Evolutionary conservation across 169 alveolate genomes (phyloP).

Genomic region (Eimeria brunetti): DNA sequence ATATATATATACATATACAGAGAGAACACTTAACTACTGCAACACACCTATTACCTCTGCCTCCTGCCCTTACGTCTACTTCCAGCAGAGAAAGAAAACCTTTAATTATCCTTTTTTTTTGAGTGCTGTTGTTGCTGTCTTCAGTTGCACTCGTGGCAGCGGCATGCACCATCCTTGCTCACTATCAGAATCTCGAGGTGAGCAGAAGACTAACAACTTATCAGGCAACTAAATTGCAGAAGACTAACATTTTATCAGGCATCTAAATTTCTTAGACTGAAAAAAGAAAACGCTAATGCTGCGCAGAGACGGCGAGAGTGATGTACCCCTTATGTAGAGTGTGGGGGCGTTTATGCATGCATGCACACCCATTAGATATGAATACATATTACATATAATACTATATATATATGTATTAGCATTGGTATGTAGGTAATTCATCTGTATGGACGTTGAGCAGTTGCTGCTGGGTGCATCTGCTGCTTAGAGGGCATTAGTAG

Average conservation of each 20-base stretch:
- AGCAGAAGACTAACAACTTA: not conserved
- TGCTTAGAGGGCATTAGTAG: no score
- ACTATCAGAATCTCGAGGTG: slow-evolving; percentile 43
- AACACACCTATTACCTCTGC: not conserved
- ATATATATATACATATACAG: no score
- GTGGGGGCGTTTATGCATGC: no score
- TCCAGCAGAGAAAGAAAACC: not conserved
- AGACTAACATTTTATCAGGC: not conserved
- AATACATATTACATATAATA: no score
- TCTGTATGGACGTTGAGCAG: not conserved
- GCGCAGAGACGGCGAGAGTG: no score
- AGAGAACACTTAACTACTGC: not conserved
- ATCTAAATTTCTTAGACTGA: no score
- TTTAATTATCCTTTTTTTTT: not conserved
- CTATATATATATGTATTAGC: no score
- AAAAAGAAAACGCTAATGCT: no score
- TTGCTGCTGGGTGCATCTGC: not conserved
- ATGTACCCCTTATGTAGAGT: no score
- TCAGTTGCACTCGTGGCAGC: slow-evolving; percentile 54
- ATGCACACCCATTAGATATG: no score
- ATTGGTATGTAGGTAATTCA: not conserved
- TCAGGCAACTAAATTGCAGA: no score
- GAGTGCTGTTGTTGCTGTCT: not conserved
- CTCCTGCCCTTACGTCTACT: not conserved
- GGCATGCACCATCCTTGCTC: slow-evolving; percentile 54